These are phyloP conservation scores for Secale cereale DNA, from an alignment of 176 grass and related monocot species.

Conservation along the genomic window DNA sequence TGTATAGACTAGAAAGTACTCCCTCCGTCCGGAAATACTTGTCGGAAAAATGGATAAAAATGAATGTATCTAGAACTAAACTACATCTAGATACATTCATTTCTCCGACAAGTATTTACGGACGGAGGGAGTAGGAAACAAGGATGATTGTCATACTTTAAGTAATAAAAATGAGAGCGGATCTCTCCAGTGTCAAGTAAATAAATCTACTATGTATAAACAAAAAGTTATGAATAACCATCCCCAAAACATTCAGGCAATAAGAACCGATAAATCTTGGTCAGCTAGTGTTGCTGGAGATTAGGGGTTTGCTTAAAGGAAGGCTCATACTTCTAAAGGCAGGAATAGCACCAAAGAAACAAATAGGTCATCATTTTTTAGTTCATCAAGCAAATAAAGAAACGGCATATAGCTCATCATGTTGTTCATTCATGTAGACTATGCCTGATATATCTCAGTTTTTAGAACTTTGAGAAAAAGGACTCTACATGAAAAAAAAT, in stretches of 20 bases:
- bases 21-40: too few species aligned
- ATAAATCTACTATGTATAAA: not conserved
- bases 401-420: not conserved
- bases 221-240: not conserved
- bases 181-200: not conserved
- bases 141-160: not conserved
- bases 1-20: not conserved
- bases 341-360: not conserved
- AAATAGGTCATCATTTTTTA: not conserved
- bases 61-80: too few species aligned
- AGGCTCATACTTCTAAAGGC: not conserved
- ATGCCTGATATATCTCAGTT: not conserved
- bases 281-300: constrained; percentile 2
- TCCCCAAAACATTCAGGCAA: not conserved
- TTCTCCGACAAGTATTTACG: too few species aligned
- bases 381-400: not conserved
- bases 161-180: too few species aligned
- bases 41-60: too few species aligned
- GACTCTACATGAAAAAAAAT: not conserved
- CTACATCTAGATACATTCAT: too few species aligned
- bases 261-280: not conserved
- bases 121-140: too few species aligned
- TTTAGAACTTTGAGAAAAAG: not conserved
- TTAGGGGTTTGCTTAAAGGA: not conserved
- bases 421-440: not conserved